These are phyloP conservation scores for Nigrograna mackinnonii DNA, from an alignment of 2,329 filamentous ascomycete species.

Conservation along the genomic window DNA sequence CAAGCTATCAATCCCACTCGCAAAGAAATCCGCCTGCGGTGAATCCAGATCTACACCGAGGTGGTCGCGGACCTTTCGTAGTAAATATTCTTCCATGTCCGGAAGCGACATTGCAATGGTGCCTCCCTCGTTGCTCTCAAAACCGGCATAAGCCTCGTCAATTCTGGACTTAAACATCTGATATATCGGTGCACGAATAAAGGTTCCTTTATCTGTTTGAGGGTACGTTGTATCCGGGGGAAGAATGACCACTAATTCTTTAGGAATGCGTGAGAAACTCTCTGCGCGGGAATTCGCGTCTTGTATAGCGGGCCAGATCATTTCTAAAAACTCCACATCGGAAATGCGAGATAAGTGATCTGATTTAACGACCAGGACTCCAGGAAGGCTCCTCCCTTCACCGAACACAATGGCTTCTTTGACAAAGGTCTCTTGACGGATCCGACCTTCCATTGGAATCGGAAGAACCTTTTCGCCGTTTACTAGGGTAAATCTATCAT, in stretches of 20 bases:
- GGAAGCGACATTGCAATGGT: not conserved
- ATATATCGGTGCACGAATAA: conserved; percentile 58
- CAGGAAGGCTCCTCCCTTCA: conserved; percentile 55
- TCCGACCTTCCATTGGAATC: conserved; percentile 55
- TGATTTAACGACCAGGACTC: conserved; percentile 57
- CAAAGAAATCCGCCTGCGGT: conserved; percentile 61
- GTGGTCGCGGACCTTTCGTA: conserved; percentile 19
- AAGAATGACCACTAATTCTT: conserved; percentile 57
- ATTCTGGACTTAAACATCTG: conserved; percentile 53
- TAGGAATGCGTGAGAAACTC: conserved; percentile 57
- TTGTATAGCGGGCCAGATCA: conserved; percentile 55
- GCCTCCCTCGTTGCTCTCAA: not conserved
- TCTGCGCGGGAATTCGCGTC: conserved; percentile 55
- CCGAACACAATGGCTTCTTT: conserved; percentile 63
- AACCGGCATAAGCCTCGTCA: conserved; percentile 39
- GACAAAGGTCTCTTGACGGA: conserved; percentile 57
- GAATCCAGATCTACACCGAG: conserved; percentile 20
- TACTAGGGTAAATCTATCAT: conserved; percentile 52
- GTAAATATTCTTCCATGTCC: conserved; percentile 7
- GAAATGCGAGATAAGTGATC: conserved; percentile 47
- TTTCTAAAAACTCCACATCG: conserved; percentile 51
- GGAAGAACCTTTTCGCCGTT: conserved; percentile 57
- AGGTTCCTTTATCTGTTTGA: conserved; percentile 60
- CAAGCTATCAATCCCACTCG: conserved; percentile 61
- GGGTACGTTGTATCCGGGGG: conserved; percentile 51